These are phyloP conservation scores for Sequoia sempervirens DNA, from an alignment of 75 land plant species.

Conservation along the genomic window DNA sequence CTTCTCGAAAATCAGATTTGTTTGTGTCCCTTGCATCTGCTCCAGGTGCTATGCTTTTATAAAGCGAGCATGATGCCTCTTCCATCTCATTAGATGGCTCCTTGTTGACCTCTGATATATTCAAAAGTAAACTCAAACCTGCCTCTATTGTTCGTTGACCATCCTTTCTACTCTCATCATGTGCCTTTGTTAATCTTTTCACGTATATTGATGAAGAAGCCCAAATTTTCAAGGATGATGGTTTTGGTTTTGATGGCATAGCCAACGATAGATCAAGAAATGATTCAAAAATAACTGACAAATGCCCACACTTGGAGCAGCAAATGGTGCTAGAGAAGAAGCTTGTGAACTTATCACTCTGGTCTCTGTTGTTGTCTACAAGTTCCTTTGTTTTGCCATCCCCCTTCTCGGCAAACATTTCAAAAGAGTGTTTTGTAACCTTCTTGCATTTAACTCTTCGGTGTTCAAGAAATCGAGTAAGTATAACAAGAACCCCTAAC, in stretches of 20 bases:
- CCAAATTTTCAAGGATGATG: too few species aligned
- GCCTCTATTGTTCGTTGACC: too few species aligned
- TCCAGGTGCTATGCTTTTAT: too few species aligned
- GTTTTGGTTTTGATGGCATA: too few species aligned
- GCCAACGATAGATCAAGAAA: too few species aligned
- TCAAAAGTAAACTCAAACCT: neutral
- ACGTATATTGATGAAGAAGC: neutral
- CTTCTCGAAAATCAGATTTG: too few species aligned
- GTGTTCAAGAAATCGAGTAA: too few species aligned
- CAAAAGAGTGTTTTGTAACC: neutral
- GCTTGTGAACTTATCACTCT: slow-evolving; percentile 4
- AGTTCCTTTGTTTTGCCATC: neutral
- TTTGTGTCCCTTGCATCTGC: too few species aligned
- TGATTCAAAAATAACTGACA: slow-evolving; percentile 31
- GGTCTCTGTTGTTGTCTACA: neutral
- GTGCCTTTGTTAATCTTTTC: neutral
- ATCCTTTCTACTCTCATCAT: neutral
- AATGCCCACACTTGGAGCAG: slow-evolving; percentile 42
- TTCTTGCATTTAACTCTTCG: slow-evolving; percentile 17
- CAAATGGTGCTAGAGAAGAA: slow-evolving; percentile 40
- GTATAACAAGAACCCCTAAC: too few species aligned
- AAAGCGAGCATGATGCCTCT: too few species aligned
- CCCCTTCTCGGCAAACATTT: neutral
- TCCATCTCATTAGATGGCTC: neutral
- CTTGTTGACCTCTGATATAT: neutral